A percentile compares a stretch with the other conserved stretches of the same genome.
Conservation (phyloP, 345 rosid species). For the Laguncularia racemosa region DNA sequence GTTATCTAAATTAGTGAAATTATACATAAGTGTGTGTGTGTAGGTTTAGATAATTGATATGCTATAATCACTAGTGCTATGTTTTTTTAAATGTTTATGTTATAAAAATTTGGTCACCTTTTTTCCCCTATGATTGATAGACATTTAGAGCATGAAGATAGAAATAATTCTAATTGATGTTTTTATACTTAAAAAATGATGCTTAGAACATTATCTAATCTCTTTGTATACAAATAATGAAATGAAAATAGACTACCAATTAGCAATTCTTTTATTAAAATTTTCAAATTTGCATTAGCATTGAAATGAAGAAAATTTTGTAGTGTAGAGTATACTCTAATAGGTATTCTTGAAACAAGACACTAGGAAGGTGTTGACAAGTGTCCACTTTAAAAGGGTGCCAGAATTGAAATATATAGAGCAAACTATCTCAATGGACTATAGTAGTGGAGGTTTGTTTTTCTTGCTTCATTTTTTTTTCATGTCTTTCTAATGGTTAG, state of each 20-base stretch:
- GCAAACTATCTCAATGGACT: conserved; percentile 88
- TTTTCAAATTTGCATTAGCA: too few species aligned
- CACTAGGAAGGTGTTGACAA: conserved; percentile 85
- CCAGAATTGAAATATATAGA: conserved; percentile 80
- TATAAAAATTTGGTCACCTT: too few species aligned
- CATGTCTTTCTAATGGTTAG: not conserved
- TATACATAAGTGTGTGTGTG: too few species aligned
- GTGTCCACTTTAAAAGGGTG: conserved; percentile 47
- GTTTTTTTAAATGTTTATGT: too few species aligned
- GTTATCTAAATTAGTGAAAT: too few species aligned
- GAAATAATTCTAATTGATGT: too few species aligned
- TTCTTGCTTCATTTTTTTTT: not conserved
- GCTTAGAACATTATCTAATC: not conserved
- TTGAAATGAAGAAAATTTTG: not conserved
- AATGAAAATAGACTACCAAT: too few species aligned
- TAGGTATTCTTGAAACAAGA: conserved; percentile 51
- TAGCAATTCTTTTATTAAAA: too few species aligned
- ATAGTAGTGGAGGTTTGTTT: conserved; percentile 79
- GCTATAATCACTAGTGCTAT: too few species aligned
- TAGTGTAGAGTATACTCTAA: conserved; percentile 45
- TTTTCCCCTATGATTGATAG: not conserved
- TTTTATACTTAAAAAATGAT: not conserved
- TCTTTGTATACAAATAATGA: too few species aligned
- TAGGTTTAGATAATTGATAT: too few species aligned
- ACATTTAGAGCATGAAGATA: not conserved